Evolutionary conservation across 2,329 filamentous ascomycete species (phyloP).

Genomic region (Aspergillus pseudonomiae): DNA sequence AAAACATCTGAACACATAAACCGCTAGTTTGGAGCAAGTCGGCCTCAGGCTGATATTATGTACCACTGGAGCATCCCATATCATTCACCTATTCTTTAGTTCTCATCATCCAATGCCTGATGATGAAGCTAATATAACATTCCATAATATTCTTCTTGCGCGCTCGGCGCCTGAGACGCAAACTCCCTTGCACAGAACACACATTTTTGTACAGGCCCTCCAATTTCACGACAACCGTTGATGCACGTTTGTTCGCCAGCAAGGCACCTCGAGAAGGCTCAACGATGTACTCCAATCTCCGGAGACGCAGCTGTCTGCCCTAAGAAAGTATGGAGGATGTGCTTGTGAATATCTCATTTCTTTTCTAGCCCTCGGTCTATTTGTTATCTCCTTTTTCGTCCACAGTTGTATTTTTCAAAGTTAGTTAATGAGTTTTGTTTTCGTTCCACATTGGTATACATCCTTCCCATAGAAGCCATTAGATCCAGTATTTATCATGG

Average conservation of each 20-base stretch:
- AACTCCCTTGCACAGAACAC: not conserved
- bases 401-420: not conserved
- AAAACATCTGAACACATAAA: constrained; percentile 3
- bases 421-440: not conserved
- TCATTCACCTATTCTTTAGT: not conserved
- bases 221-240: not conserved
- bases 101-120: not conserved
- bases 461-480: not conserved
- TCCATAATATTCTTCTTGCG: not conserved
- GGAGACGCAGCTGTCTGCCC: not conserved
- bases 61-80: not conserved
- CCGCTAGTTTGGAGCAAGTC: not conserved
- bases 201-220: not conserved
- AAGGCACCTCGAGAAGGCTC: not conserved
- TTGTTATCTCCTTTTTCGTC: not conserved
- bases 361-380: not conserved
- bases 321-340: not conserved
- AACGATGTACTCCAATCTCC: not conserved
- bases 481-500: not conserved
- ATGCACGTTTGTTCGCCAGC: not conserved
- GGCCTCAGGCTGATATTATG: not conserved
- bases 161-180: not conserved
- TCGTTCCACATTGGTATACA: not conserved
- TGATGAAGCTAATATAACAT: not conserved
- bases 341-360: not conserved